A percentile compares a stretch with the other conserved stretches of the same genome.
Evolutionary conservation across 768 basidiomycete genomes (phyloP).

Genomic region (Mycena vulgaris): DNA sequence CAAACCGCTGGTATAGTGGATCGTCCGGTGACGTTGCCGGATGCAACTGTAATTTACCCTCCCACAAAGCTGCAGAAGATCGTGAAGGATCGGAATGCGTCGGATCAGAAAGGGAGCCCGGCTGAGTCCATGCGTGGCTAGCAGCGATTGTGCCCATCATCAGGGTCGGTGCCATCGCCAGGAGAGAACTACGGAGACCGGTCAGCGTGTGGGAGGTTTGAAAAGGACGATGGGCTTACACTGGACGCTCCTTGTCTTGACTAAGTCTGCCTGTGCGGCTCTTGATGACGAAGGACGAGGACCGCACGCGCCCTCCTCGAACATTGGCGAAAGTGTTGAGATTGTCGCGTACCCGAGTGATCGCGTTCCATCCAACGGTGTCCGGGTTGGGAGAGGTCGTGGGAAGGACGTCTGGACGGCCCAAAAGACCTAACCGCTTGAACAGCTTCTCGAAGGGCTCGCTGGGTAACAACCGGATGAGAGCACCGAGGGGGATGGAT

Average conservation of each 20-base stretch:
- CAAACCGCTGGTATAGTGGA: conserved; percentile 56
- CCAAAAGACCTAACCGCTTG: conserved; percentile 70
- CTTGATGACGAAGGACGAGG: conserved; percentile 89
- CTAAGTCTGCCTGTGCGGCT: conserved; percentile 75
- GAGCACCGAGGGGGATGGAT: conserved; percentile 88
- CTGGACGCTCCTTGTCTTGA: conserved; percentile 64
- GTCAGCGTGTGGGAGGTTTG: background rate
- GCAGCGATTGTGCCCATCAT: conserved; percentile 83
- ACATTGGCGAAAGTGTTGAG: conserved; percentile 85
- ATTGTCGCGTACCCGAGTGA: conserved; percentile 89
- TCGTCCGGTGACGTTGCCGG: conserved; percentile 87
- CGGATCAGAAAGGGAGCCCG: conserved; percentile 79
- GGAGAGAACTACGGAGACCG: conserved; percentile 56
- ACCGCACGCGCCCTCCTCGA: conserved; percentile 90
- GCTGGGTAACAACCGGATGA: conserved; percentile 88
- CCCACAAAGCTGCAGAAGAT: conserved; percentile 87
- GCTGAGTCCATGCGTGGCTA: conserved; percentile 71
- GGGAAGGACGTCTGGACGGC: conserved; percentile 77
- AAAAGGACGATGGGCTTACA: conserved; percentile 47
- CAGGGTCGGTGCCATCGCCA: conserved; percentile 84
- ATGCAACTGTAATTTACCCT: conserved; percentile 90
- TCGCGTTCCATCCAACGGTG: conserved; percentile 77
- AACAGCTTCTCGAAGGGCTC: conserved; percentile 80
- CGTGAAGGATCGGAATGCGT: conserved; percentile 83
- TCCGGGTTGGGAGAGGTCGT: conserved; percentile 70